Conservation (phyloP, 352 stramenopile genomes). For the Phytophthora brassicae region DNA sequence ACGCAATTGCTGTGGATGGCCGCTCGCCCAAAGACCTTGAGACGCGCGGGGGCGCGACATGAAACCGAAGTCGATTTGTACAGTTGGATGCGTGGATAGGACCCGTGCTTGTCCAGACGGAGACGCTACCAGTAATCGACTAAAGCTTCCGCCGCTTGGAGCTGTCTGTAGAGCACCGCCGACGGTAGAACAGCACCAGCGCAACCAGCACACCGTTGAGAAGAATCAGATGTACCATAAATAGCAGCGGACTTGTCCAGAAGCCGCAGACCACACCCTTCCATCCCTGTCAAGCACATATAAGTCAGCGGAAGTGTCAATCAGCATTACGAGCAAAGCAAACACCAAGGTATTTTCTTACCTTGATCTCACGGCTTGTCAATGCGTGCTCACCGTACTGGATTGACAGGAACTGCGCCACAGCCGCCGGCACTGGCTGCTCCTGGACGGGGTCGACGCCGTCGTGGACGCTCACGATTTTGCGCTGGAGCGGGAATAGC, state of each 20-base stretch:
- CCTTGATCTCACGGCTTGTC: constrained; percentile 74
- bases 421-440: constrained; percentile 53
- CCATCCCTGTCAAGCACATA: constrained; percentile 50
- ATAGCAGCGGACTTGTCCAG: constrained; percentile 70
- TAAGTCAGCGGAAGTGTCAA: background rate
- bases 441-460: constrained; percentile 44
- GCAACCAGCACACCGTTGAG: constrained; percentile 40
- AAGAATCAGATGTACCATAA: constrained; percentile 52
- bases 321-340: background rate
- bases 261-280: constrained; percentile 79
- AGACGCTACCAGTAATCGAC: background rate
- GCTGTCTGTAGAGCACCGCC: constrained; percentile 17
- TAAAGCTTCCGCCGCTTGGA: constrained; percentile 57
- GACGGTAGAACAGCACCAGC: constrained; percentile 45
- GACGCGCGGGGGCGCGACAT: constrained; percentile 18
- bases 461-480: constrained; percentile 50
- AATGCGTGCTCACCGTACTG: constrained; percentile 66
- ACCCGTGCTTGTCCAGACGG: background rate
- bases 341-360: constrained; percentile 20
- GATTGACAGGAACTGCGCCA: constrained; percentile 67
- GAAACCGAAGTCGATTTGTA: constrained; percentile 14
- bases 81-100: constrained; percentile 6
- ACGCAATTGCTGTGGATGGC: constrained; percentile 6
- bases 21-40: constrained; percentile 1
- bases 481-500: constrained; percentile 61